Base-by-base conservation (phyloP, 2,329 filamentous ascomycete species). In the Aciculosporium take region DNA sequence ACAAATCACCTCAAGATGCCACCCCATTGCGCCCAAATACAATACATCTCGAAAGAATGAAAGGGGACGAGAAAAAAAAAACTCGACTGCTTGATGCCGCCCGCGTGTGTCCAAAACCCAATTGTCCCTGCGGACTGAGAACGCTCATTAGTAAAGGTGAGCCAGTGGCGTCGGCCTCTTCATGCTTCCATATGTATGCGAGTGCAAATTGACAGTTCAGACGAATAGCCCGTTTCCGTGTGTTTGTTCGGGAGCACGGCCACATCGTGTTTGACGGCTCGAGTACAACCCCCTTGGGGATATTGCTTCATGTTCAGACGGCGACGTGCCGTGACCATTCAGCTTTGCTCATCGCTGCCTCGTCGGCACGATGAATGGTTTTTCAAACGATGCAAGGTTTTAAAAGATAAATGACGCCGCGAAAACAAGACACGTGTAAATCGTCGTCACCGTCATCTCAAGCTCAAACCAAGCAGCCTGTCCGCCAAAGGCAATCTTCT, bases 391-490 rank as follows among this genome's bases (percentile, higher is more conserved):
- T n/a, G n/a, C n/a, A n/a, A n/a, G n/a, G n/a, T 10, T 9, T 44
- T 44, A 51, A 37, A 48, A 49, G 20, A 62, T 45, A 39, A 65
- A 64, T 7, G 62, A 60, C 9, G 48, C 57, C 20, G 67, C 64
- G 50, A 76, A 75, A 41, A 72, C 53, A 40, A 71, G 46, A 27
- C 59, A 53, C 2, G 72, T 75, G 49, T 65, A 74, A 4, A 57
- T 46, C 1, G 71, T 74, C 7, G 69, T 65, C 3, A 66, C 44
- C 3, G 65, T 70, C 51, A 72, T 67, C 57, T 75, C 68, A 34
- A 72, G 47, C 56, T 76, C 72, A 51, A 73, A 74, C 63, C 67
- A 72, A 15, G 68, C 67, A 7, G 68, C 68, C 55, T 71, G 67
- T 25, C 63, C 66, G 37, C 66, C 66, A 49, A 72, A 73, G 1